Evolutionary conservation across 1,284 basidiomycete species (phyloP).

Genomic region (Cryptococcus sp.): DNA sequence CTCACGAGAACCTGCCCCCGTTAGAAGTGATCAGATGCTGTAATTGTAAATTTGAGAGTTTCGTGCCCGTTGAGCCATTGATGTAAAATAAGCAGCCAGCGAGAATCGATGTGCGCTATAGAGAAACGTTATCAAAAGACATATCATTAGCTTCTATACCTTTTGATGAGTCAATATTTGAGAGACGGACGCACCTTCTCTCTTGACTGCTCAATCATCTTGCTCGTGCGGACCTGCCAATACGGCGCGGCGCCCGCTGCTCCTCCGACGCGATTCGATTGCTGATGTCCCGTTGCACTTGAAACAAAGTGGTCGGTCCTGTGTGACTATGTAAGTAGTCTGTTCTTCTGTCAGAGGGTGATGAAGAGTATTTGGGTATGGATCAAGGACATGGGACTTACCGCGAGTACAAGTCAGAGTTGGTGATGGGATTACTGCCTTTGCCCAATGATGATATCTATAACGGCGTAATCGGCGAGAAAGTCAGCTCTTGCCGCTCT

Average conservation of each 20-base stretch:
- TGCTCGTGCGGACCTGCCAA: slow-evolving; percentile 45
- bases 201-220: slow-evolving; percentile 42
- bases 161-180: too few relatives aligned
- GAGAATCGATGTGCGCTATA: not conserved
- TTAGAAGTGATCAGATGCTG: slow-evolving; percentile 50
- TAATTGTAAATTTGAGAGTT: slow-evolving; percentile 50
- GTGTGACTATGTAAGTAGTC: not conserved
- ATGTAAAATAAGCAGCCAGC: slow-evolving; percentile 18
- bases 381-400: too few relatives aligned
- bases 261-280: slow-evolving; percentile 42
- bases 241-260: slow-evolving; percentile 38
- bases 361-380: not conserved
- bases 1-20: slow-evolving; percentile 47
- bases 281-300: slow-evolving; percentile 47
- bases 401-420: slow-evolving; percentile 42
- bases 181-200: slow-evolving; percentile 30
- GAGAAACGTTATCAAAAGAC: not conserved
- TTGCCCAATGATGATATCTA: slow-evolving; percentile 39
- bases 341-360: too few relatives aligned
- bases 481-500: not conserved
- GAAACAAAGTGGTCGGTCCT: slow-evolving; percentile 49
- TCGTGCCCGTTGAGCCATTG: slow-evolving; percentile 51
- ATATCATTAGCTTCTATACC: too few relatives aligned
- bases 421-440: slow-evolving; percentile 44
- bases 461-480: not conserved